phyloP scores from a whole-genome alignment of 192 early-diverging fungal species.

The Neocallimastix lanati region DNA sequence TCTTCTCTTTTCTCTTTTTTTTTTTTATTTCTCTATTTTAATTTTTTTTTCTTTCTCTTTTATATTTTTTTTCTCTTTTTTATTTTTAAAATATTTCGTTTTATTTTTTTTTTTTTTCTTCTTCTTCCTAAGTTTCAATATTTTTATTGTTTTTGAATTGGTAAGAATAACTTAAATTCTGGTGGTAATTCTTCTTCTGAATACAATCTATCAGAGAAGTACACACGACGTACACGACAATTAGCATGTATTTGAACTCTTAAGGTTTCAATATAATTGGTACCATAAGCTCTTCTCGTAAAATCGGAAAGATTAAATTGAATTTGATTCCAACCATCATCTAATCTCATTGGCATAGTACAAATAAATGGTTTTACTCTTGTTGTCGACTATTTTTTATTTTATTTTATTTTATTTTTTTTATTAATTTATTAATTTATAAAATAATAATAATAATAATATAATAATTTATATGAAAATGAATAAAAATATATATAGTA shows the following conservation, averaged over 20 bases:
- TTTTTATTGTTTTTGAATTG: conserved; percentile 35
- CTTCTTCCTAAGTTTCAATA: not conserved
- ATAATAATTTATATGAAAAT: no score
- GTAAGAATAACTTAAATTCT: conserved; percentile 79
- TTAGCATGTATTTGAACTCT: conserved; percentile 85
- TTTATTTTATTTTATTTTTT: not conserved
- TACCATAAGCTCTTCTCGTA: conserved; percentile 72
- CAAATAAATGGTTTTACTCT: conserved; percentile 71
- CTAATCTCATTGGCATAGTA: conserved; percentile 81
- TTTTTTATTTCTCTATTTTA: no score
- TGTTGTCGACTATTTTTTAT: conserved; percentile 37
- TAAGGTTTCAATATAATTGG: conserved; percentile 67
- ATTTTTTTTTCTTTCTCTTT: no score
- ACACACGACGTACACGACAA: conserved; percentile 67
- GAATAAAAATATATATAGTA: no score
- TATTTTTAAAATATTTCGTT: no score
- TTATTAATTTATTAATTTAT: no score
- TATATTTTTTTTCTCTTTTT: no score
- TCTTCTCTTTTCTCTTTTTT: no score
- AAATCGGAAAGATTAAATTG: conserved; percentile 76
- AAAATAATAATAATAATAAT: no score
- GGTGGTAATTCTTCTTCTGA: conserved; percentile 80
- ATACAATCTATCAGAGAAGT: conserved; percentile 80
- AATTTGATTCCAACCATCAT: conserved; percentile 92
- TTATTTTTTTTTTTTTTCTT: no score